Conservation (phyloP, 2,329 filamentous ascomycete species). For the Beauveria varroae region DNA sequence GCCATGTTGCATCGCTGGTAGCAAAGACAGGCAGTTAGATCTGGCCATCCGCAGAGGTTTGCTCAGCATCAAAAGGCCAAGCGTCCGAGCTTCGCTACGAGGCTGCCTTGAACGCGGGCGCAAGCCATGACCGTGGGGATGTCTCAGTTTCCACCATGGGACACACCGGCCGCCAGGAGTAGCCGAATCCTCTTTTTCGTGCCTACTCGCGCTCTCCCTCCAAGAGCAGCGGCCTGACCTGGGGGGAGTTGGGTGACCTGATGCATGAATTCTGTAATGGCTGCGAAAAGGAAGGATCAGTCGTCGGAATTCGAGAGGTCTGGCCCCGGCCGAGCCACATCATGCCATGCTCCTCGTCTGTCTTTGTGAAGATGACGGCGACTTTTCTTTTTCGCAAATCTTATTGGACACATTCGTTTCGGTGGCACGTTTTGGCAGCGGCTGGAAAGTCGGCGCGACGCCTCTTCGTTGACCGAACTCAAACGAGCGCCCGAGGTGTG, state of each 20-base stretch:
- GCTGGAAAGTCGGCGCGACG: background rate
- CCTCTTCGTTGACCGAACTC: background rate
- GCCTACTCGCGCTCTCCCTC: background rate
- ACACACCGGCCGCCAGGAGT: background rate
- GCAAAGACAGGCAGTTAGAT: background rate
- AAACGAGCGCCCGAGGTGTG: background rate
- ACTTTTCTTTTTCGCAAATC: background rate
- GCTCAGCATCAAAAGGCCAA: background rate
- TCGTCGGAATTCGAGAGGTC: background rate
- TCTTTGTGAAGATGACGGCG: background rate
- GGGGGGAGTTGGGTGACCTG: background rate
- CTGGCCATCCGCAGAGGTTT: background rate
- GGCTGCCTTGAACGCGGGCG: background rate
- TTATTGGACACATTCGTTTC: background rate
- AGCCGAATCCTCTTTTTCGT: background rate
- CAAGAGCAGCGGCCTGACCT: background rate
- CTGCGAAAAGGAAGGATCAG: background rate
- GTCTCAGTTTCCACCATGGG: conserved; percentile 7
- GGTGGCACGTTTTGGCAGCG: background rate
- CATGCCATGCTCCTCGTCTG: background rate
- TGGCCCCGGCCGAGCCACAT: background rate
- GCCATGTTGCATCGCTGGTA: background rate
- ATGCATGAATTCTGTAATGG: conserved; percentile 10
- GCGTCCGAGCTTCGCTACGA: background rate
- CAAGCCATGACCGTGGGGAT: conserved; percentile 7